A percentile compares a stretch with the other conserved stretches of the same genome.
Conservation (phyloP, 345 rosid species). For the Hirschfeldia incana region DNA sequence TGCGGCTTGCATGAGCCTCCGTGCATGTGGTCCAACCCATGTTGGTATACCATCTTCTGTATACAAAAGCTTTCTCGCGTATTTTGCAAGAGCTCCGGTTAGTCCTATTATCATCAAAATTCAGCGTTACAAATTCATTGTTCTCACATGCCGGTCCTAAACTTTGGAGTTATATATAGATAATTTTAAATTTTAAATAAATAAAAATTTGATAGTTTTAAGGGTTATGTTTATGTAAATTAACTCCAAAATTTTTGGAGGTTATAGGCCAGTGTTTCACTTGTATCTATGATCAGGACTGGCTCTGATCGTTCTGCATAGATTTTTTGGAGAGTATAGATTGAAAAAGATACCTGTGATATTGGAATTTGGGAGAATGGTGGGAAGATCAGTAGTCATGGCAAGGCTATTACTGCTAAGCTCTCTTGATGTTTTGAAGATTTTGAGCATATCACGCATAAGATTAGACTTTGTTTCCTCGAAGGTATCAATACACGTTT, state of each 20-base stretch:
- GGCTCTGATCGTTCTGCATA: not conserved
- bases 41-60: constrained; percentile 44
- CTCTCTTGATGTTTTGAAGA: constrained; percentile 47
- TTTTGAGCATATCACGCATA: constrained; percentile 46
- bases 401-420: constrained; percentile 75
- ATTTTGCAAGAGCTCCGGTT: constrained; percentile 15
- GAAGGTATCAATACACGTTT: constrained; percentile 73
- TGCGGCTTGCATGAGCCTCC: constrained; percentile 42
- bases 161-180: not conserved
- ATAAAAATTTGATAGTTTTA: not conserved
- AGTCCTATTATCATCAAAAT: constrained; percentile 17
- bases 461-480: constrained; percentile 51
- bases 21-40: constrained; percentile 47
- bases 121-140: constrained; percentile 7
- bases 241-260: too few relatives aligned
- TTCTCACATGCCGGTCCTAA: not conserved
- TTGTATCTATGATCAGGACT: not conserved
- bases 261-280: not conserved
- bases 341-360: constrained; percentile 24
- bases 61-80: constrained; percentile 41
- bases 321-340: not conserved
- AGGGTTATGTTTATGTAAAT: too few relatives aligned
- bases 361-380: constrained; percentile 43
- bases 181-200: not conserved
- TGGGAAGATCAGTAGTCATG: constrained; percentile 52